Evolutionary conservation across 1,284 basidiomycete species (phyloP).

Genomic region (Ceratobasidium sp.): DNA sequence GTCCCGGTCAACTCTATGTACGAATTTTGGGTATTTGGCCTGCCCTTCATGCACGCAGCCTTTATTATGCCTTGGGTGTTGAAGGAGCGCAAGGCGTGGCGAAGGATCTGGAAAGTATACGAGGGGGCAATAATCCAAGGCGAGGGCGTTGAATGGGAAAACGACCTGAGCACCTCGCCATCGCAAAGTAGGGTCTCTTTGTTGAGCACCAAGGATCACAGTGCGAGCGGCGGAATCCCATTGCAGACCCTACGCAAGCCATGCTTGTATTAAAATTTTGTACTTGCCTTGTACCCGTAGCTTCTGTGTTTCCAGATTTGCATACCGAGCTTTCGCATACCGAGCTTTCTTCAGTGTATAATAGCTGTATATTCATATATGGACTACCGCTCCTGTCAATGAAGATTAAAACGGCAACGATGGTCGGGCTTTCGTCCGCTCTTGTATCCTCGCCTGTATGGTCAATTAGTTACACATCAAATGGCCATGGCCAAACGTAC

Average conservation of each 20-base stretch:
- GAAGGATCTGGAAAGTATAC: constrained; percentile 32
- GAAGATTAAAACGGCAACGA: constrained; percentile 28
- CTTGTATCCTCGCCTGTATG: constrained; percentile 28
- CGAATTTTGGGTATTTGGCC: constrained; percentile 17
- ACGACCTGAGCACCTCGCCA: not conserved
- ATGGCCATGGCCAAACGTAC: constrained; percentile 1
- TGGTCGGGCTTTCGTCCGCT: constrained; percentile 31
- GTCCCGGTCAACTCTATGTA: constrained; percentile 9
- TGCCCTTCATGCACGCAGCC: constrained; percentile 6
- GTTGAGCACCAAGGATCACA: not conserved
- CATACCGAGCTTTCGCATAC: not conserved
- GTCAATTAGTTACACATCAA: not conserved
- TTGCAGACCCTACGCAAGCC: not conserved
- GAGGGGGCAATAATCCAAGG: constrained; percentile 25
- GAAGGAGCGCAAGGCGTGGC: constrained; percentile 33
- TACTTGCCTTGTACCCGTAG: not conserved
- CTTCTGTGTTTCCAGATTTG: not conserved
- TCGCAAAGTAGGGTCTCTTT: constrained; percentile 8
- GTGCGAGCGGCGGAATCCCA: not conserved
- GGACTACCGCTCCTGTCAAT: not conserved
- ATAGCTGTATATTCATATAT: constrained; percentile 1
- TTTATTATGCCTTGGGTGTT: constrained; percentile 10
- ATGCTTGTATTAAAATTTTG: not conserved
- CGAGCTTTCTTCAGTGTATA: not conserved
- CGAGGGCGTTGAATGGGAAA: constrained; percentile 7